These are phyloP conservation scores for Penicillium concentricum DNA, from an alignment of 2,329 filamentous ascomycete species.

Conservation along the genomic window DNA sequence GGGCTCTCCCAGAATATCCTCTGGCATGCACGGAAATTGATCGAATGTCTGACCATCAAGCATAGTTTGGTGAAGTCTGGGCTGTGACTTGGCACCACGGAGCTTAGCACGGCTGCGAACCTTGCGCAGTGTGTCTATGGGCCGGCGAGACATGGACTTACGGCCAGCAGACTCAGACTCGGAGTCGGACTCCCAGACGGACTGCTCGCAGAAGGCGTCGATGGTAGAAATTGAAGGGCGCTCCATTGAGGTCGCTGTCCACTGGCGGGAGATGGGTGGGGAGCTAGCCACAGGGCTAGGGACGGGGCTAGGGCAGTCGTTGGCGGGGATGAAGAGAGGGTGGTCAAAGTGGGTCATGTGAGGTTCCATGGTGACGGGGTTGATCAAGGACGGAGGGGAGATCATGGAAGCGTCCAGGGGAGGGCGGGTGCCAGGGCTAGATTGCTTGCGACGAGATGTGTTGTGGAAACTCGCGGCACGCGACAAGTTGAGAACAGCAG, in stretches of 20 bases:
- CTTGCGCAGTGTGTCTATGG: slow-evolving; percentile 42
- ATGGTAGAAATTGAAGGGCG: slow-evolving; percentile 36
- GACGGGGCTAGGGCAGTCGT: slow-evolving; percentile 37
- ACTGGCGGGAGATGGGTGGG: slow-evolving; percentile 31
- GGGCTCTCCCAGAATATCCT: slow-evolving; percentile 18
- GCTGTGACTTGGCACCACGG: slow-evolving; percentile 38
- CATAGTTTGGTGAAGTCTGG: slow-evolving; percentile 31
- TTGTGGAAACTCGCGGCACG: slow-evolving; percentile 22
- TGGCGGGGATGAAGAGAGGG: slow-evolving; percentile 41
- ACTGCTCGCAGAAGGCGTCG: slow-evolving; percentile 37
- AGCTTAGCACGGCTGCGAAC: slow-evolving; percentile 42
- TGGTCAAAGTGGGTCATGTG: slow-evolving; percentile 41
- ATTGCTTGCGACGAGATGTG: slow-evolving; percentile 22
- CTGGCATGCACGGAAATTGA: slow-evolving; percentile 32
- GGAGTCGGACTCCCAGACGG: slow-evolving; percentile 43
- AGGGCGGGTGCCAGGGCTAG: slow-evolving; percentile 25
- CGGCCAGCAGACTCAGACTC: slow-evolving; percentile 36
- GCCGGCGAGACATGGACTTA: slow-evolving; percentile 37
- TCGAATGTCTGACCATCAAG: slow-evolving; percentile 24
- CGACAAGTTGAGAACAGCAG: slow-evolving; percentile 30
- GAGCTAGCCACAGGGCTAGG: slow-evolving; percentile 34
- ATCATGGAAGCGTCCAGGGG: slow-evolving; percentile 41
- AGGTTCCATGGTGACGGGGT: slow-evolving; percentile 41
- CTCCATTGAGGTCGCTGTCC: slow-evolving; percentile 30
- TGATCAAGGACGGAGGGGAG: slow-evolving; percentile 38